Base-by-base conservation (phyloP, 768 basidiomycete species). In the Tephrocybe sp. region DNA sequence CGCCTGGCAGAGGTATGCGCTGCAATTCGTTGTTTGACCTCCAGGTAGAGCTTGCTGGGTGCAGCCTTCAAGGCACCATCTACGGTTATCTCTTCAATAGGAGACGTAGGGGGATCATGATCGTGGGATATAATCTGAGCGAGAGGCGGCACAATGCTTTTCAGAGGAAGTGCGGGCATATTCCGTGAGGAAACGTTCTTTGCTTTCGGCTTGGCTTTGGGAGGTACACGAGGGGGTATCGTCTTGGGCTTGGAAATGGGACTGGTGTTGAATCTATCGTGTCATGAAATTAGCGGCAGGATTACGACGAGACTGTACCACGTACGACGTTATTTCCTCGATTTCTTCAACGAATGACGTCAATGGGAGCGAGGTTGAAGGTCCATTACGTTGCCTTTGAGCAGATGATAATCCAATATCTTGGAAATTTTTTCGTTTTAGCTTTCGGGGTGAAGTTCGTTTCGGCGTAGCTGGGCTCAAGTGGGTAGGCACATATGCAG, bases 1-100 rank as follows among this genome's bases (percentile, higher is more conserved):
- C 56, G 55, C 47, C 64, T 68, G 31, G 56, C 52, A 16, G 59
- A 55, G 8, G 58, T 37, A 35, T 71, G 67, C 35, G 64, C 61
- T 15, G 72, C 68, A 31, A 73, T 64, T 15, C 69, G 67, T 47
- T 67, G 57, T 48, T 69, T 63, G 36, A 72, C 59, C 54, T 70
- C 63, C 22, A 69, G 44, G 42, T 65, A 63, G 28, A 71, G 54
- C 31, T 57, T 53, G 44, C 67, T 71, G 3, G 69, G 58, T 34
- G 53, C 60, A 31, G 60, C 54, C 44, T 54, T 44, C 13, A 65
- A 16, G 31, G 44, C 21, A 38, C 32, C 52, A 28, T 47, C 55
- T 13, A 25, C 25, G 9, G 51, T 42, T 8, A 55, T 44, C 26
- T 70, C 69, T 54, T 71, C 68, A 43, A 73, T 69, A 4, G 68